Conservation (phyloP, 2,329 filamentous ascomycete genomes). For the Helicocarpus griseus region DNA sequence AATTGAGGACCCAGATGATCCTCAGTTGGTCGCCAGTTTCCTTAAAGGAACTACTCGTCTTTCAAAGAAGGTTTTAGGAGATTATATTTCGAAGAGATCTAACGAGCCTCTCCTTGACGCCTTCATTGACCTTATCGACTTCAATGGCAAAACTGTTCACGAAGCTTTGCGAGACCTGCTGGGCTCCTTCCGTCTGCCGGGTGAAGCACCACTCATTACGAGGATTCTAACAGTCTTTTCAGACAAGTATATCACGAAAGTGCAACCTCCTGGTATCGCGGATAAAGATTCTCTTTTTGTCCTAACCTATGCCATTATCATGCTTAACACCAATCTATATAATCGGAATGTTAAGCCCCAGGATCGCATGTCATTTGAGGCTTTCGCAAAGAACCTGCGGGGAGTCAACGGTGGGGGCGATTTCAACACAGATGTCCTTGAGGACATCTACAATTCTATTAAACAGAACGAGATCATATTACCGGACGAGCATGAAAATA, state of each 20-base stretch:
- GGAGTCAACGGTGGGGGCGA: constrained; percentile 80
- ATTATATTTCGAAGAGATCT: constrained; percentile 83
- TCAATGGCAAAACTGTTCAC: constrained; percentile 74
- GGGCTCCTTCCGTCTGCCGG: constrained; percentile 84
- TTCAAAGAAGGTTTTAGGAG: constrained; percentile 83
- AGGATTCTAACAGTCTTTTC: constrained; percentile 81
- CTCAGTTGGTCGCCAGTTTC: constrained; percentile 73
- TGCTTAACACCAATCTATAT: constrained; percentile 94
- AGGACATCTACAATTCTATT: constrained; percentile 84
- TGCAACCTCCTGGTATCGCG: constrained; percentile 62
- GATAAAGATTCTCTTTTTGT: constrained; percentile 85
- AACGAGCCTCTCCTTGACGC: constrained; percentile 78
- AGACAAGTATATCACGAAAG: constrained; percentile 68
- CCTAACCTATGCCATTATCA: constrained; percentile 90
- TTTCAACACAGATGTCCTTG: constrained; percentile 73
- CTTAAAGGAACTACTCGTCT: constrained; percentile 77
- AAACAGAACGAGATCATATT: constrained; percentile 90
- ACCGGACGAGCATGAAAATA: constrained; percentile 93
- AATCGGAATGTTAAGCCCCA: constrained; percentile 72
- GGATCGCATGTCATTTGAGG: constrained; percentile 73
- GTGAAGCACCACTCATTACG: constrained; percentile 87
- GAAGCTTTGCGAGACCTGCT: constrained; percentile 82
- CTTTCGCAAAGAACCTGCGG: constrained; percentile 81
- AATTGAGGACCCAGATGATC: constrained; percentile 64
- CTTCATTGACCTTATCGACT: constrained; percentile 83